These are phyloP conservation scores for Amylocystis lapponica DNA, from an alignment of 768 basidiomycete species.

Conservation along the genomic window DNA sequence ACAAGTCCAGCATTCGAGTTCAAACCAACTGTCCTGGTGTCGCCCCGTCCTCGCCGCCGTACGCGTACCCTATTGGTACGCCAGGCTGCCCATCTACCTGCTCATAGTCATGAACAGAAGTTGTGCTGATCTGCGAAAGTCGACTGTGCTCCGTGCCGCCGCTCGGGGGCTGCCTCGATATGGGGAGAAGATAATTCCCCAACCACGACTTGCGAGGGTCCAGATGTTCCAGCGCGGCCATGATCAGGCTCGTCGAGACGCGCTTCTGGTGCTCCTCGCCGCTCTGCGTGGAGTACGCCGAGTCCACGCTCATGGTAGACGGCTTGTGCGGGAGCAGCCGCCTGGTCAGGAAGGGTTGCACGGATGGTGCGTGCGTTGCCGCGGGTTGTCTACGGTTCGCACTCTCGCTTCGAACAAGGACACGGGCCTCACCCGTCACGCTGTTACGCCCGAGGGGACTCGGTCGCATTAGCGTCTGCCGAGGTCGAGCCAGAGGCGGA, in stretches of 20 bases:
- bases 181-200: conserved; percentile 15
- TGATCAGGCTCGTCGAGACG: conserved; percentile 28
- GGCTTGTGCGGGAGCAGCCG: conserved; percentile 12
- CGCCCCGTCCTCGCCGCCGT: conserved; percentile 20
- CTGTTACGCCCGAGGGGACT: conserved; percentile 9
- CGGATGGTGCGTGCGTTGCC: background rate
- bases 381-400: too few relatives aligned
- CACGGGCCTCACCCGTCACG: conserved; percentile 1
- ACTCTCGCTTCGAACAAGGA: too few relatives aligned
- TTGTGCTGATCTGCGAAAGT: conserved; percentile 25
- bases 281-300: conserved; percentile 33
- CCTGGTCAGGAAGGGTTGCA: conserved; percentile 2
- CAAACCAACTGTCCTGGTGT: conserved; percentile 2
- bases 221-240: conserved; percentile 31
- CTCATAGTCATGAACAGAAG: conserved; percentile 20
- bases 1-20: too few relatives aligned
- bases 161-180: conserved; percentile 8
- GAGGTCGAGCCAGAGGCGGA: too few relatives aligned
- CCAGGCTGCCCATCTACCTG: conserved; percentile 13
- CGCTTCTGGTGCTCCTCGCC: conserved; percentile 29
- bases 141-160: conserved; percentile 17
- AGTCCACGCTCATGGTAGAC: conserved; percentile 30
- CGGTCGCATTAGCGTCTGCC: conserved; percentile 11
- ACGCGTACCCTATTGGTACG: conserved; percentile 21
- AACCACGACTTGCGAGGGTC: conserved; percentile 17